Evolutionary conservation across 352 stramenopile genomes (phyloP), one percentile per base, ranked within the genome.

Genomic region (Pythium scleroteichum): DNA sequence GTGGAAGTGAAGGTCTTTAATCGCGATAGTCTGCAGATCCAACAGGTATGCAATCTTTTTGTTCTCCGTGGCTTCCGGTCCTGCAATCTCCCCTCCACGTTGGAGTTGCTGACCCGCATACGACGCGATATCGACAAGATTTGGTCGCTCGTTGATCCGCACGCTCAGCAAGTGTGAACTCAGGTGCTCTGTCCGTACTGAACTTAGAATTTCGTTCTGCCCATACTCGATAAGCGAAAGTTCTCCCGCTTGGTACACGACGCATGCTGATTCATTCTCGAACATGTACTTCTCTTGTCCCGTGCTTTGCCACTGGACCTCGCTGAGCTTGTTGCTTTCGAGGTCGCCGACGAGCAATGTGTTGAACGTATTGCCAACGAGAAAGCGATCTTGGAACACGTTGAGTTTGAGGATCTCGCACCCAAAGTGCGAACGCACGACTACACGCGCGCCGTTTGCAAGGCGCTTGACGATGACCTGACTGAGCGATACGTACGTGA

Each of bases 11-110:
- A 97, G 65, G 53, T 96, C 86, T 20, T 90, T 96, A 58, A 97
- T 78, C 32, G 83, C 83, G 58, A 98, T 96, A 24, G 95, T 98
- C 62, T 98, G 89, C 35, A 94, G 56, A 62, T 98, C 95, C 26
- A 98, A 62, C 16, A 98, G 58, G 65, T 96, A 98, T 24, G 94
- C 94, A 29, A 98, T 87, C 64, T 97, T 98, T 67, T 98, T 98
- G 65, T 97, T 98, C 46, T 94, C 77, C 3, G 59, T 60, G 3
- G 69, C 69, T 59, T 81, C 69, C 59, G 41, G 46, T 19, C 48
- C 38, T 2, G n/a, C 32, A 33, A 24, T 7, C 4, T 1, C 41
- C 9, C 58, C 53, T 16, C 59, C 49, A 16, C 58, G 63, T 19
- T 62, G 64, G 2, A 64, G 58, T 19, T 72, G 65, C 46, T 64